Conservation (phyloP, 2,329 filamentous ascomycete species). For the Triangularia verruculosa region DNA sequence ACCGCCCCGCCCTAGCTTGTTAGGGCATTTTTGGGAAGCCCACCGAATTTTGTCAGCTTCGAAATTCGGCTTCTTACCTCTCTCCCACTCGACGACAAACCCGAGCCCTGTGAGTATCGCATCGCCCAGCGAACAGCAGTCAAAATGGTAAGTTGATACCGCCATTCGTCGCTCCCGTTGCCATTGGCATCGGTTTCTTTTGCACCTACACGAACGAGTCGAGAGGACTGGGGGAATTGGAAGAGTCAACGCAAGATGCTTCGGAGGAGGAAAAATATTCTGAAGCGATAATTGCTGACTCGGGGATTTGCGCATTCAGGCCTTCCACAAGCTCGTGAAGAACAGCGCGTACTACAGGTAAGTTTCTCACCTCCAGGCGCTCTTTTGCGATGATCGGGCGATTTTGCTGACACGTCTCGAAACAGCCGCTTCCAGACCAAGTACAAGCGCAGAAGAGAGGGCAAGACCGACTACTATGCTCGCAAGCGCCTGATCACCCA, state of each 20-base stretch:
- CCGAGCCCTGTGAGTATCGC: conserved; percentile 28
- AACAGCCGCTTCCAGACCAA: conserved; percentile 96
- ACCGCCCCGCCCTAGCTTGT: conserved; percentile 33
- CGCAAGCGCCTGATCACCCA: conserved; percentile 99
- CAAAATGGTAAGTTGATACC: conserved; percentile 66
- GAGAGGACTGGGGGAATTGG: conserved; percentile 27
- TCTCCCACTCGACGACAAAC: conserved; percentile 34
- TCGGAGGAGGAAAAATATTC: conserved; percentile 67
- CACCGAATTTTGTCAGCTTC: conserved; percentile 36
- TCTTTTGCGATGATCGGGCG: background rate
- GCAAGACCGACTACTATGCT: conserved; percentile 99
- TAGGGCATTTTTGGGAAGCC: conserved; percentile 34
- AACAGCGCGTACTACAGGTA: conserved; percentile 98
- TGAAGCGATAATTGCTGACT: conserved; percentile 99
- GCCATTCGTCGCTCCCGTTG: conserved; percentile 25
- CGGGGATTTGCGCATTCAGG: conserved; percentile 63
- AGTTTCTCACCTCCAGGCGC: conserved; percentile 39
- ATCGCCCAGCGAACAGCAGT: conserved; percentile 49
- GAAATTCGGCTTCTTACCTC: conserved; percentile 23
- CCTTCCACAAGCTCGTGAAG: conserved; percentile 94
- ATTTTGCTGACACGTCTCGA: conserved; percentile 11
- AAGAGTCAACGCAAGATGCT: conserved; percentile 97
- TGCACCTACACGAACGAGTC: background rate
- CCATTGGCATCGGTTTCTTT: conserved; percentile 7
- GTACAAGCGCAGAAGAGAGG: conserved; percentile 93